Evolutionary conservation across 331 rosid species (phyloP), one percentile per base, ranked within the genome.

Genomic region (Quercus phellos): DNA sequence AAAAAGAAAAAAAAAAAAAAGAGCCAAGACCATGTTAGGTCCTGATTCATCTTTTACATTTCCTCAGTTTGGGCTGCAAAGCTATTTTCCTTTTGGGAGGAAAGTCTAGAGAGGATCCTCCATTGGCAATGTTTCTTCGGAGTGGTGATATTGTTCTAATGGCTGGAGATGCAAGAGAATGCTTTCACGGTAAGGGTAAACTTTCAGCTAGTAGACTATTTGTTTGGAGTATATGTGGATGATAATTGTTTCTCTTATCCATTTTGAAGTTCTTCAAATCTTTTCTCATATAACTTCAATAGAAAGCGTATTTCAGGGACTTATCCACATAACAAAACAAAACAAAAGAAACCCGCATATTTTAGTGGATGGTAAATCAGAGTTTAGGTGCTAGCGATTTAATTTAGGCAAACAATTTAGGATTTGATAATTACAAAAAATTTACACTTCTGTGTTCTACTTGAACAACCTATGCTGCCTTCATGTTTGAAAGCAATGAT

Each of bases 61-160:
- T 6, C 60, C 78, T 53, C 74, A 90, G 98, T 85, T 89, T 91
- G 93, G 98, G 98, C 30, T 94, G 99, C 88, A 92, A 91, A 87
- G 93, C 96, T 55, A 91, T 94, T 81, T 94, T 94, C 73, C 97
- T 94, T 70, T 74, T 94, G 81, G 98, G 99, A 55, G 97, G 98
- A 74, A 92, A 92, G 89, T 81, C 88, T 35, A 90, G 90, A 80
- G 90, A 92, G 82, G 98, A 94, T 80, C 80, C 88, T 84, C 98
- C 93, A 1, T 4, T 83, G 53, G 94, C 99, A 77, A 91, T 92
- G 99, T 91, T 91, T 79, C 98, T 94, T 83, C 94, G 90, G 76
- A 94, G 98, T 34, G 99, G 99, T 54, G 99, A 94, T 85, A 92
- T 86, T 64, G 88, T 94, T 77, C 98, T 94, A 64, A 92, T 94